Percentiles rank a stretch among this genome's conserved stretches.
These are phyloP conservation scores for Candida sojae DNA, from an alignment of 1,139 yeast genomes.

Conservation along the genomic window DNA sequence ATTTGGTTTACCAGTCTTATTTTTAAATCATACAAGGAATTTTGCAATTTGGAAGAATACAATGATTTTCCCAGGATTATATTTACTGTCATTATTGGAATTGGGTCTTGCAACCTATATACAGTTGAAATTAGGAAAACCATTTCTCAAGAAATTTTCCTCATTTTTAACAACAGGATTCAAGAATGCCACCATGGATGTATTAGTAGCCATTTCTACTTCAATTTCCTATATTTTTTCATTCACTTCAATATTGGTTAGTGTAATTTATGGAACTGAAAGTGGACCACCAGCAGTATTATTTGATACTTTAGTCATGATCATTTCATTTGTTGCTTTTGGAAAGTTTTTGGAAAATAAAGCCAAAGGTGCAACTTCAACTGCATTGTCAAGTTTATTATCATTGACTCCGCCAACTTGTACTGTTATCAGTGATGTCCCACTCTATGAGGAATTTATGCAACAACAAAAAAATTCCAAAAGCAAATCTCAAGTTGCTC, in stretches of 20 bases:
- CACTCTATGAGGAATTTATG: conserved; percentile 25
- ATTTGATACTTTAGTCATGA: conserved; percentile 87
- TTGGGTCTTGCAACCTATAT: conserved; percentile 63
- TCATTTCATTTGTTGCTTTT: conserved; percentile 76
- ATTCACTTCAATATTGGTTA: conserved; percentile 52
- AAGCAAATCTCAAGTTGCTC: conserved; percentile 9
- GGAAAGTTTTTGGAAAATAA: conserved; percentile 91
- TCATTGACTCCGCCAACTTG: conserved; percentile 83
- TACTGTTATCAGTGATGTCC: conserved; percentile 52
- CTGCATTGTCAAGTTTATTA: conserved; percentile 78
- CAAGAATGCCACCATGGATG: conserved; percentile 87
- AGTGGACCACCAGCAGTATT: conserved; percentile 65
- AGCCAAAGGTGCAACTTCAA: conserved; percentile 93
- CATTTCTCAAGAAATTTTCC: conserved; percentile 65
- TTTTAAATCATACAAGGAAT: conserved; percentile 52
- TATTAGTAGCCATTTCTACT: conserved; percentile 82
- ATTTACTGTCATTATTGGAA: conserved; percentile 61
- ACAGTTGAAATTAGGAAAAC: conserved; percentile 65
- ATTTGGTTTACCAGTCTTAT: conserved; percentile 65
- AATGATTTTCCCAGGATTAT: conserved; percentile 53
- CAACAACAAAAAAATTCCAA: conserved; percentile 10
- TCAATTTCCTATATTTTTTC: conserved; percentile 78
- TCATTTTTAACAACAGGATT: conserved; percentile 67
- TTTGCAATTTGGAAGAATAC: conserved; percentile 29
- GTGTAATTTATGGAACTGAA: conserved; percentile 39